Evolutionary conservation across 2,329 filamentous ascomycete genomes (phyloP), one percentile per base, ranked within the genome.

Genomic region (Fusarium lateritium): DNA sequence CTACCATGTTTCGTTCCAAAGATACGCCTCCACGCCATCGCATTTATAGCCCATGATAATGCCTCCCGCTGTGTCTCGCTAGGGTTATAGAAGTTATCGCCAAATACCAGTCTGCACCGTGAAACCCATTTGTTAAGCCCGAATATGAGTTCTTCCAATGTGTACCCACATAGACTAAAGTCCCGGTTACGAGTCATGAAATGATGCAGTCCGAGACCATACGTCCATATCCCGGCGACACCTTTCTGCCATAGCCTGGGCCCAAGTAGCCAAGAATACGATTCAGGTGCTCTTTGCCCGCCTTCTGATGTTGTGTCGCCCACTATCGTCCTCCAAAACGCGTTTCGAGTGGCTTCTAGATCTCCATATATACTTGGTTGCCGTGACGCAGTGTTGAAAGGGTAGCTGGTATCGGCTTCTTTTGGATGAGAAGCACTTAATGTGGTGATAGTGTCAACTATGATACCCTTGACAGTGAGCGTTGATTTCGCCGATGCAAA

Each of bases 281-380:
- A 19, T 0, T 45, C 49, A 0, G 56, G 49, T 7, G 60, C 60
- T 10, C 3, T 19, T 10, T 6, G 3, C 1, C 26, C 31, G 3
- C 40, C 33, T 7, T n/a, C 1, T 2, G 45, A 3, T 3, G 33
- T 56, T 0, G 60, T 50, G 3, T 63, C 56, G 2, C 38, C 60
- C 4, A 62, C 58, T 11, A 62, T 59, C 0, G 58, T 62, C 4
- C 22, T 45, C 45, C 58, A 62, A 1, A 62, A 22, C 5, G 58
- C 58, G 2, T 21, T 2, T 5, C 28, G 43, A 1, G 45, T 46
- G 3, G 17, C 33, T 26, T 62, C 45, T 1, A 31, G 14, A 6
- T 21, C 10, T 8, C 58, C 58, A 6, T 62, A 62, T 1, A 7
- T 19, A 10, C 22, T 50, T 11, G 13, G 1, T 4, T 7, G 6